Evolutionary conservation across 805 yeast genomes (phyloP).

Genomic region (Candida silvicultrix): DNA sequence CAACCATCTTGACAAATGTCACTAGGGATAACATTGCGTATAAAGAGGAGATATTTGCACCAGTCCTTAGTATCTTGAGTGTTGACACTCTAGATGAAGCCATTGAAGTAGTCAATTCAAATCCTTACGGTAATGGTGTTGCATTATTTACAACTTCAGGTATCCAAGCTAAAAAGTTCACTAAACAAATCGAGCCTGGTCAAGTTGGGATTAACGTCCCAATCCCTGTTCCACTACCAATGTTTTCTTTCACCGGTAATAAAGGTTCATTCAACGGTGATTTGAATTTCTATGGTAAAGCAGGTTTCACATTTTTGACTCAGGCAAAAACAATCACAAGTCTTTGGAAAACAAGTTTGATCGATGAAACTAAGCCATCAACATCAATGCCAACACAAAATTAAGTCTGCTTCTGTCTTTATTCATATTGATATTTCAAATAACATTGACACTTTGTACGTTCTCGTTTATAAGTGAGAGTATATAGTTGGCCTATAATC

Average conservation of each 20-base stretch:
- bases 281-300: slow-evolving; percentile 72
- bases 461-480: too few relatives aligned
- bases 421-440: too few relatives aligned
- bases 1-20: slow-evolving; percentile 58
- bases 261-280: slow-evolving; percentile 74
- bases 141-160: slow-evolving; percentile 68
- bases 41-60: slow-evolving; percentile 72
- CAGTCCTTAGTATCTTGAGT: slow-evolving; percentile 57
- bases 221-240: slow-evolving; percentile 75
- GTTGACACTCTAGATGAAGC: slow-evolving; percentile 70
- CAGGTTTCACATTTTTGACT: slow-evolving; percentile 67
- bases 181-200: slow-evolving; percentile 62
- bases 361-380: slow-evolving; percentile 44
- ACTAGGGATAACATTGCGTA: slow-evolving; percentile 62
- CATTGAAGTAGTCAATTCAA: slow-evolving; percentile 53
- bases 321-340: slow-evolving; percentile 71
- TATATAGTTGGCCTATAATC: too few relatives aligned
- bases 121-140: slow-evolving; percentile 66
- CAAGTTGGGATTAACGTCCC: slow-evolving; percentile 78
- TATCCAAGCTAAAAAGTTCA: slow-evolving; percentile 63
- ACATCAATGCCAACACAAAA: slow-evolving; percentile 66
- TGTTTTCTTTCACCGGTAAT: slow-evolving; percentile 76
- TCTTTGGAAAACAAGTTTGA: slow-evolving; percentile 54
- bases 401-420: slow-evolving; percentile 9
- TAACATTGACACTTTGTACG: too few relatives aligned